These are phyloP conservation scores for Panicum miliaceum DNA, from an alignment of 176 grass and related monocot species.

Conservation along the genomic window DNA sequence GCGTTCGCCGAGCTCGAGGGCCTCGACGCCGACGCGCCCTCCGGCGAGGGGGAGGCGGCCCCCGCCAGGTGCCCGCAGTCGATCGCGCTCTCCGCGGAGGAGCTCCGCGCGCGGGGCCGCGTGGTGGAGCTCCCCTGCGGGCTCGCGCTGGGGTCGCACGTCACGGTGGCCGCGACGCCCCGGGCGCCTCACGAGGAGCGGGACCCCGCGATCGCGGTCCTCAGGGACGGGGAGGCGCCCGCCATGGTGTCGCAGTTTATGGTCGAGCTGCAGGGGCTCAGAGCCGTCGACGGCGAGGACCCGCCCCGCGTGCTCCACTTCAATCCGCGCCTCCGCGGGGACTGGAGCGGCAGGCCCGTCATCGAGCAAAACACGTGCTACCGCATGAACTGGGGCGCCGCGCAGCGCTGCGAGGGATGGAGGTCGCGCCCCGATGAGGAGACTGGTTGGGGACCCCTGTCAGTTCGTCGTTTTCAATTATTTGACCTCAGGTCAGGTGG, in stretches of 20 bases:
- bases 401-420: slow-evolving; percentile 66
- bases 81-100: slow-evolving; percentile 42
- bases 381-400: slow-evolving; percentile 72
- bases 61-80: slow-evolving; percentile 51
- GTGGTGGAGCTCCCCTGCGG: slow-evolving; percentile 68
- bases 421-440: slow-evolving; percentile 58
- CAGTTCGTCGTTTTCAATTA: slow-evolving; percentile 5
- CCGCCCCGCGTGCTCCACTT: slow-evolving; percentile 78
- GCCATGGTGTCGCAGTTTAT: slow-evolving; percentile 73
- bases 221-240: slow-evolving; percentile 49
- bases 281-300: slow-evolving; percentile 75
- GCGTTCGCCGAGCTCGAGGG: slow-evolving; percentile 38
- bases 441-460: slow-evolving; percentile 54
- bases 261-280: slow-evolving; percentile 71
- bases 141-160: slow-evolving; percentile 72
- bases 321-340: slow-evolving; percentile 72
- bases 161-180: slow-evolving; percentile 70
- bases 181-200: slow-evolving; percentile 49
- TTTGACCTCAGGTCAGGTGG: slow-evolving; percentile 40
- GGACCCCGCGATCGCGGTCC: slow-evolving; percentile 54
- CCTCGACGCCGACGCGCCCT: not conserved
- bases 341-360: slow-evolving; percentile 65
- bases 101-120: slow-evolving; percentile 42
- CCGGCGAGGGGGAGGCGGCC: not conserved
- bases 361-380: slow-evolving; percentile 87